A percentile compares a stretch with the other conserved stretches of the same genome.
These are phyloP conservation scores for Candida rishiriensis DNA, from an alignment of 805 yeast genomes.

Conservation along the genomic window DNA sequence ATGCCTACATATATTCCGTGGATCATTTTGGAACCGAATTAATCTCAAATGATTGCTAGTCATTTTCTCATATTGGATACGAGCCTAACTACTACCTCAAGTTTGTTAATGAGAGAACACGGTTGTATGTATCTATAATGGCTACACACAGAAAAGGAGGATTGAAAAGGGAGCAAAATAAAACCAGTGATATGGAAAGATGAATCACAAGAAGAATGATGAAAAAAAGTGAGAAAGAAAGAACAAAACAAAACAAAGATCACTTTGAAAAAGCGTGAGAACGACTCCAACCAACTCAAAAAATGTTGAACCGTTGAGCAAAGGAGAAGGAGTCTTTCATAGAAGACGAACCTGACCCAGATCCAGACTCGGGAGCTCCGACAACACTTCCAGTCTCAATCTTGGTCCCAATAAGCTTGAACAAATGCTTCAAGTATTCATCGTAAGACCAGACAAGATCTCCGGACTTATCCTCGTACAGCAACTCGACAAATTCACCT, in stretches of 20 bases:
- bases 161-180: background rate
- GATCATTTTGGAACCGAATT: too few relatives aligned
- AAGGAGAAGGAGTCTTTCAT: constrained; percentile 11
- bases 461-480: constrained; percentile 69
- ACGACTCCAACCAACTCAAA: too few relatives aligned
- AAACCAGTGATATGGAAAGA: background rate
- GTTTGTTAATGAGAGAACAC: too few relatives aligned
- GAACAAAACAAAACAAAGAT: too few relatives aligned
- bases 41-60: too few relatives aligned
- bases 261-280: background rate
- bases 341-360: background rate
- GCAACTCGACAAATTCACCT: constrained; percentile 47
- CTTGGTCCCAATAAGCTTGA: constrained; percentile 54
- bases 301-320: constrained; percentile 17
- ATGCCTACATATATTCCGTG: too few relatives aligned
- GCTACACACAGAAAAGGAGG: too few relatives aligned
- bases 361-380: background rate
- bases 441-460: constrained; percentile 53
- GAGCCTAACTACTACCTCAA: too few relatives aligned
- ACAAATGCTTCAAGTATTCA: constrained; percentile 66
- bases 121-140: too few relatives aligned
- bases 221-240: background rate
- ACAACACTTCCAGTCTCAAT: constrained; percentile 24
- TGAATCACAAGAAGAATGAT: too few relatives aligned
- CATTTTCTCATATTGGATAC: too few relatives aligned